A percentile compares a stretch with the other conserved stretches of the same genome.
phyloP scores from a whole-genome alignment of 495 filamentous ascomycete genomes.

The Cladorrhinum samala region DNA sequence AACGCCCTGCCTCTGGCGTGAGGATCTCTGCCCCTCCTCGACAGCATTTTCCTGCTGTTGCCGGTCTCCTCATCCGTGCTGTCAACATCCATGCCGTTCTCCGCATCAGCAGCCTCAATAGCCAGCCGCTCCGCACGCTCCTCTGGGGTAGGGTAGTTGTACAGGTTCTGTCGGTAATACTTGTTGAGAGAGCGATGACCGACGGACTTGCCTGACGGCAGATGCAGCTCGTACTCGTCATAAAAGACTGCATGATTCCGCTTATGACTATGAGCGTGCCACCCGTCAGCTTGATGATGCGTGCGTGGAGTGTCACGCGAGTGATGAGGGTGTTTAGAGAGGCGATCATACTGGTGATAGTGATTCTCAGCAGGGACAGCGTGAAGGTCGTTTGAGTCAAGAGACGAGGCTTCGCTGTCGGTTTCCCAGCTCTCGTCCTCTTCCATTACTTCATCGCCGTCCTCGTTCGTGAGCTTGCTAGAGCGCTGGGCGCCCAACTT shows the following conservation, averaged over 20 bases:
- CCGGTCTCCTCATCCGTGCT: no score
- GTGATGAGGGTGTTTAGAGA: conserved; percentile 60
- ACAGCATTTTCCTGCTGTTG: conserved; percentile 6
- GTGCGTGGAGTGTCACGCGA: conserved; percentile 55
- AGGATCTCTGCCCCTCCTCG: not conserved
- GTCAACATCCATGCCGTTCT: conserved; percentile 26
- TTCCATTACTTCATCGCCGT: conserved; percentile 35
- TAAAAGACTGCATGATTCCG: conserved; percentile 67
- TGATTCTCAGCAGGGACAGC: conserved; percentile 63
- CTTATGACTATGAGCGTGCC: conserved; percentile 64
- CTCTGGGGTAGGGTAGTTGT: conserved; percentile 65
- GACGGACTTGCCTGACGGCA: conserved; percentile 85
- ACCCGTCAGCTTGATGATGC: conserved; percentile 65
- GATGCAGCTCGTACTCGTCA: conserved; percentile 86
- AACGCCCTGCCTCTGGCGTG: conserved; percentile 17
- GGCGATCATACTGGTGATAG: conserved; percentile 52
- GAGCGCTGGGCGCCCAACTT: conserved; percentile 50
- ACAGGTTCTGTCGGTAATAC: conserved; percentile 91
- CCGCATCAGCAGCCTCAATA: conserved; percentile 38
- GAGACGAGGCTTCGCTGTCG: conserved; percentile 74
- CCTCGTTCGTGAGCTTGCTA: conserved; percentile 40
- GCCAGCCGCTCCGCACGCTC: conserved; percentile 57
- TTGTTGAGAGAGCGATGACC: conserved; percentile 80
- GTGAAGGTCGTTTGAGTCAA: conserved; percentile 69
- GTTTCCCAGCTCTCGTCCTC: conserved; percentile 68